Base-by-base conservation (phyloP, 768 basidiomycete genomes). In the Hygrophorus russula region DNA sequence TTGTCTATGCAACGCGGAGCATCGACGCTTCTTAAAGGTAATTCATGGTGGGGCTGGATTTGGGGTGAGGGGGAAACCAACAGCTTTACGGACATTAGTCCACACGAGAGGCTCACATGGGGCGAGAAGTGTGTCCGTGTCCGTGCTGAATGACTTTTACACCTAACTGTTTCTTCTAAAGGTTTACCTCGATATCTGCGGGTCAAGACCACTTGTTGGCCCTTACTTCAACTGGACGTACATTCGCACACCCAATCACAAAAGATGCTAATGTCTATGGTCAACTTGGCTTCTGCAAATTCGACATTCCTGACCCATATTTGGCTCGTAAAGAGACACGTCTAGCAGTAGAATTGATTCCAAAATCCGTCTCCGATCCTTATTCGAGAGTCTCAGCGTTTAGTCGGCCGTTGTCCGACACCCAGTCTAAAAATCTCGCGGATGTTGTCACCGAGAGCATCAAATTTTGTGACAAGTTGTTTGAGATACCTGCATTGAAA, bases 231-330 rank as follows among this genome's bases (percentile, higher is more conserved):
- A 66, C 64, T 24, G 90, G 90, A 2, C 81, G 88, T 37, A 73
- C 83, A 4, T 91, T 85, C 56, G 74, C 79, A 2, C 77, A 88
- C 53, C 87, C 92, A 0, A 67, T 87, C 34, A 76, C 74, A 49
- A 76, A 76, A 49, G 58, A 71, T 7, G 91, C 84, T 20, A 97
- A 97, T 60, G 63, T 72, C 1, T 75, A 79, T 56, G 85, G 87
- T 1, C 92, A 96, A 56, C 76, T 97, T 6, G 92, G 91, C 5
- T 70, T 85, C 51, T 75, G 79, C 20, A 76, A 75, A 48, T 70
- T 82, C 39, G 63, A 75, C 39, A 67, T 84, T 28, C 52, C 64
- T 24, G 62, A 68, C 48, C 51, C 47, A 46, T 29, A 55, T 55
- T 41, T 49, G 37, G 48, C 36, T 47, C 12, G 2, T 20, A 11